phyloP scores from a whole-genome alignment of 2,329 filamentous ascomycete genomes.

The Atkinsonella texensis region DNA sequence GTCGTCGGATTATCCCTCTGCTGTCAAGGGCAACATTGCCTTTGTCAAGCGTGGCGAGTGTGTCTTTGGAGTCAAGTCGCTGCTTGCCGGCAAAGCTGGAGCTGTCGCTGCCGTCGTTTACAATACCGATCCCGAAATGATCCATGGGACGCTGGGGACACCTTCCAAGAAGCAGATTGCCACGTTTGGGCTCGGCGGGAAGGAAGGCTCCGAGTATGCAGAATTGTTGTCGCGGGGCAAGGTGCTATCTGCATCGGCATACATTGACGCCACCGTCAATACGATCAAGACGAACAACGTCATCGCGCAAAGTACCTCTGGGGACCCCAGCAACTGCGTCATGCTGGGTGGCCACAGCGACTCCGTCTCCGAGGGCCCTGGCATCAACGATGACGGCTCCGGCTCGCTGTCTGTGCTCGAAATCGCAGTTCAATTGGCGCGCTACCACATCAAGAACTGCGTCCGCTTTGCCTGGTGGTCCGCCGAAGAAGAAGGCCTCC shows the following conservation, averaged over 20 bases:
- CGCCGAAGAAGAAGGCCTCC: slow-evolving; percentile 53
- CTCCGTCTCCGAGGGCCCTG: slow-evolving; percentile 50
- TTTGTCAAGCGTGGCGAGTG: slow-evolving; percentile 60
- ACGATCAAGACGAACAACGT: slow-evolving; percentile 46
- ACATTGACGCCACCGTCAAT: slow-evolving; percentile 45
- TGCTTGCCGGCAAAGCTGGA: slow-evolving; percentile 53
- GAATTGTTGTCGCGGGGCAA: slow-evolving; percentile 39
- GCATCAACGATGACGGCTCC: slow-evolving; percentile 70
- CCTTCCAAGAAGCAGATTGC: slow-evolving; percentile 49
- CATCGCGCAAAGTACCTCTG: slow-evolving; percentile 46
- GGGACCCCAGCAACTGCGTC: slow-evolving; percentile 51
- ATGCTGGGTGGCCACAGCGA: slow-evolving; percentile 55
- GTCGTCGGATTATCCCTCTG: slow-evolving; percentile 48
- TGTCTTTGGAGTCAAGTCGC: slow-evolving; percentile 59
- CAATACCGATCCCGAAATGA: slow-evolving; percentile 52
- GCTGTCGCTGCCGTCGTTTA: slow-evolving; percentile 63
- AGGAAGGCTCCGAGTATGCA: slow-evolving; percentile 45
- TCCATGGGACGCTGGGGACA: slow-evolving; percentile 57
- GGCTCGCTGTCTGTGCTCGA: slow-evolving; percentile 52
- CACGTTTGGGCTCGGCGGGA: slow-evolving; percentile 53
- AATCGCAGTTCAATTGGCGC: slow-evolving; percentile 45
- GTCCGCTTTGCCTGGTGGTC: slow-evolving; percentile 59
- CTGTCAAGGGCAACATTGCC: slow-evolving; percentile 51
- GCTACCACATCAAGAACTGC: slow-evolving; percentile 50
- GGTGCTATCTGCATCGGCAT: slow-evolving; percentile 41